Percentiles rank a stretch among this genome's conserved stretches.
Conservation (phyloP, 768 basidiomycete genomes). For the Mycena capillaripes region DNA sequence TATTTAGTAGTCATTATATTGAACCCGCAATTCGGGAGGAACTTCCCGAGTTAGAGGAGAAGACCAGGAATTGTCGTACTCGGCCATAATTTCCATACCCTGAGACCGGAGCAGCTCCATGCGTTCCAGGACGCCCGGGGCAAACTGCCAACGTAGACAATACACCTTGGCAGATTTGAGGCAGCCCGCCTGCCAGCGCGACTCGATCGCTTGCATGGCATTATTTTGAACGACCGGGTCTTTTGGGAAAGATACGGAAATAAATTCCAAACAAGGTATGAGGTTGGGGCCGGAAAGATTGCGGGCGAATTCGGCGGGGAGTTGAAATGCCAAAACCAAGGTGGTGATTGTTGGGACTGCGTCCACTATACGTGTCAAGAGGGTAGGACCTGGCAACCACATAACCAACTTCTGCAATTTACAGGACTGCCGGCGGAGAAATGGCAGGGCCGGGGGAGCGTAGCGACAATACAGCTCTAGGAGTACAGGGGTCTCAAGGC, state of each 20-base stretch:
- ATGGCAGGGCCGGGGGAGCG: background rate
- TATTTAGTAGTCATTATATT: no score
- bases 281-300: background rate
- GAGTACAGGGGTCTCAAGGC: constrained; percentile 13
- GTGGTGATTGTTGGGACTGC: background rate
- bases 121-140: background rate
- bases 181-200: background rate
- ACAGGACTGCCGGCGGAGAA: background rate
- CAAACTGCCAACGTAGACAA: no score
- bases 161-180: background rate
- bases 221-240: background rate
- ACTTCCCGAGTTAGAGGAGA: no score
- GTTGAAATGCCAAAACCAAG: background rate
- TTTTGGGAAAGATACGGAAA: background rate
- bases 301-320: background rate
- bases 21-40: no score
- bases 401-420: constrained; percentile 2
- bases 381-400: background rate
- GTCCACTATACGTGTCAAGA: background rate
- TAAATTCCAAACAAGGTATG: background rate
- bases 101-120: background rate
- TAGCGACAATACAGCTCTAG: background rate
- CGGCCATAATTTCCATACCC: background rate
- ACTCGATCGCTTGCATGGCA: background rate
- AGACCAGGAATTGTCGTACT: no score